These are phyloP conservation scores for Pachysandra terminalis DNA, from an alignment of 164 flowering plant species.

Conservation along the genomic window DNA sequence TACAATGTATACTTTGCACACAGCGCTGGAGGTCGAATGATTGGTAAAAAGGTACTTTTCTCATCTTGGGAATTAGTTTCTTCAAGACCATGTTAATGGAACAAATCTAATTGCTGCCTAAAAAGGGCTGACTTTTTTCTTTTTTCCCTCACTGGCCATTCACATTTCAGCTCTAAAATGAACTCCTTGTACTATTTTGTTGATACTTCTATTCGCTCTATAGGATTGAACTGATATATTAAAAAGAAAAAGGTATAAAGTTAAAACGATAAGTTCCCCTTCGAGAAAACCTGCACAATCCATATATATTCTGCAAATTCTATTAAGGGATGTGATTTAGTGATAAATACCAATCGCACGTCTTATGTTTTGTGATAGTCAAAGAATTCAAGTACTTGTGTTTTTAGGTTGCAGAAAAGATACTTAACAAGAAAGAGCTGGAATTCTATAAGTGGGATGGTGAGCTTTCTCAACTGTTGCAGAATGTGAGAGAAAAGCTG, in stretches of 20 bases:
- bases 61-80: neutral
- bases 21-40: conserved; percentile 96
- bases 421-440: conserved; percentile 73
- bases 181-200: too few relatives aligned
- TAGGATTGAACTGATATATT: neutral
- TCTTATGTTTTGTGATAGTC: neutral
- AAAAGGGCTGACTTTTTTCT: too few relatives aligned
- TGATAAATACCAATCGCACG: neutral
- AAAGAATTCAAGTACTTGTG: neutral
- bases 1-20: conserved; percentile 95
- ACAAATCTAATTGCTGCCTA: neutral
- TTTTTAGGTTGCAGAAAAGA: conserved; percentile 70
- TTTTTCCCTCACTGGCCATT: too few relatives aligned
- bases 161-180: neutral
- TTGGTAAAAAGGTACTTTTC: conserved; percentile 75
- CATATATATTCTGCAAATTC: neutral
- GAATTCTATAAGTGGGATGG: conserved; percentile 98
- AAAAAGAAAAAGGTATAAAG: too few relatives aligned
- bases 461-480: conserved; percentile 73
- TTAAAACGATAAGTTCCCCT: too few relatives aligned
- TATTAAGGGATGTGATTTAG: neutral
- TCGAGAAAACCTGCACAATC: too few relatives aligned
- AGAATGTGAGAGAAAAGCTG: conserved; percentile 80
- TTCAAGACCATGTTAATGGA: too few relatives aligned
- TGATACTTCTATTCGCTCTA: neutral